Base-by-base conservation (phyloP, 805 yeast species). In the Lipomyces spencermartinsiae region DNA sequence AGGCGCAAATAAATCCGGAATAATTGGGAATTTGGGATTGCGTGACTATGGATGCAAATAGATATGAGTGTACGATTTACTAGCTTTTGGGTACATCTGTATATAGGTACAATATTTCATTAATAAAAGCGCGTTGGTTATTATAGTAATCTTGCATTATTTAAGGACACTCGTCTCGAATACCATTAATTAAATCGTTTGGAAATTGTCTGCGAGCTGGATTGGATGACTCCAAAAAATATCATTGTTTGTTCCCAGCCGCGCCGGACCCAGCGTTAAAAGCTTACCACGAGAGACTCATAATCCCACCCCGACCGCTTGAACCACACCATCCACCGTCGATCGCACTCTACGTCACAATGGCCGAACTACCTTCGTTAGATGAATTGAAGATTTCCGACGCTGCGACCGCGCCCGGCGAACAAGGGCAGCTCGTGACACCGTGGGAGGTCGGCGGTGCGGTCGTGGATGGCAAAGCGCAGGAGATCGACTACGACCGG, bases 391-490 rank as follows among this genome's bases (percentile, higher is more conserved):
- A 51, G 54, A 49, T 66, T 39, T 46, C 69, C 9, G 22, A 39
- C 25, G n/a, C 49, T 16, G 59, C 51, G 6, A 43, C 66, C 10
- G 46, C 61, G n/a, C 63, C 12, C 16, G 29, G 14, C 31, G 14
- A n/a, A 34, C 33, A 51, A 51, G 22, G 54, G 66, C 93, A 89
- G 77, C 83, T 81, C 46, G 84, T 90, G 68, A 95, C 99, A 0
- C 99, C 99, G 60, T 95, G 99, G 99, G 99, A 95, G 78, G 99
- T 95, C 37, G 97, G 91, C 80, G 99, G 98, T 67, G 98, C 98
- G 1, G 96, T 94, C 59, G 97, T 92, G 66, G 97, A 93, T 75
- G 99, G 99, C 64, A 83, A 89, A 74, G 86, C 90, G n/a, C 93
- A 90, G 78, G 93, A 87, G 34, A 93, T 95, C 73, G 97, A 95